Evolutionary conservation across 768 basidiomycete species (phyloP).

Genomic region (Psilocybe tampanensis): DNA sequence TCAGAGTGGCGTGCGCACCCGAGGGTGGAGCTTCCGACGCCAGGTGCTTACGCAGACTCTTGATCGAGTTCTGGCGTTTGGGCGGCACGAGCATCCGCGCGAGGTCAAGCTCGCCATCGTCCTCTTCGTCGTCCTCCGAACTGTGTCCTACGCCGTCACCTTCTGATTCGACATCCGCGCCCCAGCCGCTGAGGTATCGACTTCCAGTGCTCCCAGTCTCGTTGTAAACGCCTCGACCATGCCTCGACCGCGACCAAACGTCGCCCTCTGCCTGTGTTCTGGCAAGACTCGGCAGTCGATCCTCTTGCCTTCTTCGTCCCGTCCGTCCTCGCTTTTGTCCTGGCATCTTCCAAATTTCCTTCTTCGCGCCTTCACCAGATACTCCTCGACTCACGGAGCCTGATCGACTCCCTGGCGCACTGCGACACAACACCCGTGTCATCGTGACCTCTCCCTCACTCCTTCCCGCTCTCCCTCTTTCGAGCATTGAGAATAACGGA

Average conservation of each 20-base stretch:
- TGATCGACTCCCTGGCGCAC: conserved; percentile 68
- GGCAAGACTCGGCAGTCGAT: conserved; percentile 62
- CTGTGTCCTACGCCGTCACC: conserved; percentile 29
- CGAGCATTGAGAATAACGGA: conserved; percentile 37
- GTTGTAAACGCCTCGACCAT: conserved; percentile 1
- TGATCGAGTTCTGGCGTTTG: conserved; percentile 74
- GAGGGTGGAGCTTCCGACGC: conserved; percentile 8
- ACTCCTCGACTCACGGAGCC: conserved; percentile 42
- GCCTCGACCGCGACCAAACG: conserved; percentile 40
- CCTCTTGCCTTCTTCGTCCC: conserved; percentile 26
- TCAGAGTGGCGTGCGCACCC: conserved; percentile 17
- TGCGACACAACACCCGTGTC: conserved; percentile 65
- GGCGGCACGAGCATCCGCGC: conserved; percentile 70
- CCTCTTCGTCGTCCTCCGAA: conserved; percentile 48
- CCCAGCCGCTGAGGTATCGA: conserved; percentile 31
- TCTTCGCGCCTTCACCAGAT: conserved; percentile 20
- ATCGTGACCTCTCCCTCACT: conserved; percentile 47
- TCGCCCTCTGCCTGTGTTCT: conserved; percentile 63
- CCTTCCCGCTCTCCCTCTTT: conserved; percentile 34
- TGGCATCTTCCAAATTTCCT: conserved; percentile 19
- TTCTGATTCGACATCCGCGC: conserved; percentile 24
- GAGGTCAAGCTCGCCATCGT: conserved; percentile 60
- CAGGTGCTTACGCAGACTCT: conserved; percentile 68
- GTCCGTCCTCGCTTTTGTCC: conserved; percentile 21
- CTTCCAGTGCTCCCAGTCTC: conserved; percentile 12